Conservation (phyloP, 2,329 filamentous ascomycete species). For the Neurospora crassa region DNA sequence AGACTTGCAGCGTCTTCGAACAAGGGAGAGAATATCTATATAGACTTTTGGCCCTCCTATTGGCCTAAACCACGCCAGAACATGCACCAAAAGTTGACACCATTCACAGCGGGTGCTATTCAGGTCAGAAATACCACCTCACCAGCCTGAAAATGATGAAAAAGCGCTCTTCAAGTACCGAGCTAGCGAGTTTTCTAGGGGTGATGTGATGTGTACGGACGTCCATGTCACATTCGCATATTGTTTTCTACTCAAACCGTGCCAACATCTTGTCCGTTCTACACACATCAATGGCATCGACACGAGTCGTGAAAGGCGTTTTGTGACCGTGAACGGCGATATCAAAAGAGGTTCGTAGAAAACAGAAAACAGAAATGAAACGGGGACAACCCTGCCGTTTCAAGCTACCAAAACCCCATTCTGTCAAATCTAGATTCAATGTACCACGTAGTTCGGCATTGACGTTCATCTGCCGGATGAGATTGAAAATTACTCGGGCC, state of each 20-base stretch:
- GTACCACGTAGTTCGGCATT: not conserved
- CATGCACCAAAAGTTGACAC: no score
- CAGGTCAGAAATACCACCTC: no score
- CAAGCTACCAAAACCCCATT: not conserved
- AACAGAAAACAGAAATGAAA: not conserved
- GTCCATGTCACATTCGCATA: not conserved
- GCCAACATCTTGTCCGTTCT: not conserved
- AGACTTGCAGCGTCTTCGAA: no score
- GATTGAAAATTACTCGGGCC: not conserved
- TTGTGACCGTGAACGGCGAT: not conserved
- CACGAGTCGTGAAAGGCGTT: not conserved
- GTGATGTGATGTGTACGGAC: not conserved
- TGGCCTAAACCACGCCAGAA: no score
- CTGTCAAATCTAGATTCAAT: not conserved
- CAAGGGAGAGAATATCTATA: no score
- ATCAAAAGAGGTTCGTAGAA: not conserved
- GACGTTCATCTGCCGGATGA: not conserved
- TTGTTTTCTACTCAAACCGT: not conserved
- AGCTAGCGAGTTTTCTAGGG: no score
- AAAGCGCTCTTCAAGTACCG: no score
- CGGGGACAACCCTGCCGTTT: not conserved
- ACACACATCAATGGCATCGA: not conserved
- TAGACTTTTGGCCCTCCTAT: no score
- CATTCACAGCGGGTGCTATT: no score
- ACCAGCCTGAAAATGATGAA: no score